These are phyloP conservation scores for Coprinopsis sp. DNA, from an alignment of 768 basidiomycete species.

Conservation along the genomic window DNA sequence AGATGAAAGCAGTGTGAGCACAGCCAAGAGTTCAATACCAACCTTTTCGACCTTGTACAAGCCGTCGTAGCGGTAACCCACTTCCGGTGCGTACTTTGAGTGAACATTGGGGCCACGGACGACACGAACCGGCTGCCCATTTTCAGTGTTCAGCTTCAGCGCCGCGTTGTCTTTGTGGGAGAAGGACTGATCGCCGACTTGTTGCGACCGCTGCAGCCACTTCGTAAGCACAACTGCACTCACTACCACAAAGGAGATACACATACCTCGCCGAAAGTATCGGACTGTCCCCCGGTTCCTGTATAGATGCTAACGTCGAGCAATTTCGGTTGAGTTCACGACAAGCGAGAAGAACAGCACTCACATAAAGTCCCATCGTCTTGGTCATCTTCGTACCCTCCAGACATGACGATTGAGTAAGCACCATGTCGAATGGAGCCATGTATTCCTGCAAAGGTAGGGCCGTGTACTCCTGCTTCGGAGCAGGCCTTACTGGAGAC, in stretches of 20 bases:
- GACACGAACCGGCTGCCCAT: constrained; percentile 31
- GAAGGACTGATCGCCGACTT: constrained; percentile 32
- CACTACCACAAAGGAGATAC: background rate
- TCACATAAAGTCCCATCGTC: constrained; percentile 38
- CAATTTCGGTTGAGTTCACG: background rate
- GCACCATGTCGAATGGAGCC: constrained; percentile 28
- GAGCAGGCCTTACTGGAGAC: constrained; percentile 27
- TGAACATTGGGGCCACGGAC: background rate
- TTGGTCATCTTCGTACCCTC: constrained; percentile 37
- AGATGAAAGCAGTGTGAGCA: constrained; percentile 41
- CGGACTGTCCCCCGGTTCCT: constrained; percentile 30
- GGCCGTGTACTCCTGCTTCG: constrained; percentile 23
- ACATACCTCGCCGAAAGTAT: constrained; percentile 1
- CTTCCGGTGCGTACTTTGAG: background rate
- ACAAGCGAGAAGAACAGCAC: constrained; percentile 9
- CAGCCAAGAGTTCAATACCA: constrained; percentile 30
- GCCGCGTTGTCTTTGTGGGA: constrained; percentile 30
- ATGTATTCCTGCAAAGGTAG: constrained; percentile 31
- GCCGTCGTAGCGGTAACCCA: constrained; percentile 2
- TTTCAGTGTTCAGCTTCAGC: constrained; percentile 28
- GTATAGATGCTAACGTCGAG: constrained; percentile 30
- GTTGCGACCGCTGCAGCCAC: constrained; percentile 14
- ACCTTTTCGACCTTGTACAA: constrained; percentile 2
- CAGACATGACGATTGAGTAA: constrained; percentile 36
- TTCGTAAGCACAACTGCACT: no score